These are phyloP conservation scores for Amphibolis antarctica DNA, from an alignment of 106 monocot genomes.

Conservation along the genomic window DNA sequence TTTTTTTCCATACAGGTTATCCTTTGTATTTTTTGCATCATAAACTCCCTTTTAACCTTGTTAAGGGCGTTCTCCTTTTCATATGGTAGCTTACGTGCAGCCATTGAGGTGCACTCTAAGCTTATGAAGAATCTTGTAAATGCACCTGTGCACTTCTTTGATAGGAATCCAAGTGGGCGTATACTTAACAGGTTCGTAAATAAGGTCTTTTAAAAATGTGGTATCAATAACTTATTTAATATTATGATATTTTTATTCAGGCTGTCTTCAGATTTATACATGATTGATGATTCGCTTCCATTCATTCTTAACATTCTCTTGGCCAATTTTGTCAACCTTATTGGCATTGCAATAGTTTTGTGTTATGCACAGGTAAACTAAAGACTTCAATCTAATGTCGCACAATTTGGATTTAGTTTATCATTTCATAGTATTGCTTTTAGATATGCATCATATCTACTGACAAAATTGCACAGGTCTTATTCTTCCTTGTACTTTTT, in stretches of 20 bases:
- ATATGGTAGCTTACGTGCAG: constrained; percentile 79
- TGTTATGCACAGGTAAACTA: constrained; percentile 69
- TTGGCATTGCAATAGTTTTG: constrained; percentile 69
- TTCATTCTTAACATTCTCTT: constrained; percentile 97
- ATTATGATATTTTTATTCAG: constrained; percentile 25
- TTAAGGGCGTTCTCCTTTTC: constrained; percentile 87
- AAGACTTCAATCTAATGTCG: neutral
- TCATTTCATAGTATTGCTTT: neutral
- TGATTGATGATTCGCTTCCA: constrained; percentile 96
- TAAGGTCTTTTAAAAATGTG: neutral
- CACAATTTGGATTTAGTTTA: neutral
- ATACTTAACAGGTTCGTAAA: constrained; percentile 81
- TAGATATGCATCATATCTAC: neutral
- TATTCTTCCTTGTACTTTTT: constrained; percentile 70
- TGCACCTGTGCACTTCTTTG: constrained; percentile 82
- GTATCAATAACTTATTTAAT: neutral
- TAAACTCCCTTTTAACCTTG: constrained; percentile 82
- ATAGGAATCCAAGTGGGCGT: constrained; percentile 74
- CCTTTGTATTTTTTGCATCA: constrained; percentile 47
- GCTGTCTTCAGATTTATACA: constrained; percentile 94
- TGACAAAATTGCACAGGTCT: constrained; percentile 33
- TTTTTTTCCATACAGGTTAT: constrained; percentile 39
- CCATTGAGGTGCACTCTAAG: constrained; percentile 54
- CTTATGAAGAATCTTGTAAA: constrained; percentile 69
- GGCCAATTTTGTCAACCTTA: constrained; percentile 73